Evolutionary conservation across 1,139 yeast genomes (phyloP).

Genomic region (Blastobotrys raffinosifermentans): DNA sequence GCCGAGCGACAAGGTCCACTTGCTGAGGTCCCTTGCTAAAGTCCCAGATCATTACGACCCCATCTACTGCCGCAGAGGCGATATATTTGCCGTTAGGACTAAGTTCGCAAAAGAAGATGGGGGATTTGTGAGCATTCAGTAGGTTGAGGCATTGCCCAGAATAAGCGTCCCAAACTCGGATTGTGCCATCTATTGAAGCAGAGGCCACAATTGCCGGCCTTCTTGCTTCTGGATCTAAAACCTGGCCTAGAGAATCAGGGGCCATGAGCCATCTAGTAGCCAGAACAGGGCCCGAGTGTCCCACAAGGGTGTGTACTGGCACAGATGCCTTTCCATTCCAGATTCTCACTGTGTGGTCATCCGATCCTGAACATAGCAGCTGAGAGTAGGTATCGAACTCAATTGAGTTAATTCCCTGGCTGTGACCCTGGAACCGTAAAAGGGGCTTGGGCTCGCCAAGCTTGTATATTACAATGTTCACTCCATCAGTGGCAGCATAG

Average conservation of each 20-base stretch:
- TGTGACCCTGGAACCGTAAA: conserved; percentile 66
- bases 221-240: conserved; percentile 12
- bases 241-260: background rate
- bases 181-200: conserved; percentile 64
- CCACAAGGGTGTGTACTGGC: conserved; percentile 25
- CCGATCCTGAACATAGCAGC: conserved; percentile 67
- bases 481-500: conserved; percentile 59
- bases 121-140: conserved; percentile 38
- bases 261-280: conserved; percentile 27
- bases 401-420: conserved; percentile 52
- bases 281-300: conserved; percentile 30
- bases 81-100: conserved; percentile 46
- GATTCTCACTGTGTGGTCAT: conserved; percentile 63
- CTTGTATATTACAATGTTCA: conserved; percentile 54
- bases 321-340: conserved; percentile 46
- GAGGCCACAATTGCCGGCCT: conserved; percentile 31
- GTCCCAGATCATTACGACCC: conserved; percentile 52
- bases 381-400: conserved; percentile 47
- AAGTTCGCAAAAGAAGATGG: conserved; percentile 49
- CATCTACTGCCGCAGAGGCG: conserved; percentile 61
- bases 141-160: conserved; percentile 39
- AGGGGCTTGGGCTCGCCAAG: conserved; percentile 47
- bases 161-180: conserved; percentile 61
- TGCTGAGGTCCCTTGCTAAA: conserved; percentile 20
- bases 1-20: conserved; percentile 5